phyloP scores from a whole-genome alignment of 352 stramenopile genomes.

The Phytophthora megakarya region DNA sequence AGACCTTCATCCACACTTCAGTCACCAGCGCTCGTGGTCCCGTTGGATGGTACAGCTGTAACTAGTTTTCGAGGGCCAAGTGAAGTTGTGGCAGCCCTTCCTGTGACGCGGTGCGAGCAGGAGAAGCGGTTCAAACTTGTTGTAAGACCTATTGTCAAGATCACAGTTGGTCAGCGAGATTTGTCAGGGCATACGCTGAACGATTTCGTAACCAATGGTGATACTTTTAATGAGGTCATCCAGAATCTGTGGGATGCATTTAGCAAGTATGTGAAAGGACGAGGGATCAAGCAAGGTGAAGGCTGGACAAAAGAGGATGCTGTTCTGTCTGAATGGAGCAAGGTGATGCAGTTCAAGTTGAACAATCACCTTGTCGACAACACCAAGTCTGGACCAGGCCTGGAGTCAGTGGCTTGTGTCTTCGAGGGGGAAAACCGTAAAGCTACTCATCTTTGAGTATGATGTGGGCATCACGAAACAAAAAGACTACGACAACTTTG shows the following conservation, averaged over 20 bases:
- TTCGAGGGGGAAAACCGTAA: constrained; percentile 3
- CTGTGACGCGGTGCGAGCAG: too few relatives aligned
- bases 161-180: constrained; percentile 15
- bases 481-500: constrained; percentile 9
- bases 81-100: too few relatives aligned
- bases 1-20: too few relatives aligned
- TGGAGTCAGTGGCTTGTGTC: constrained; percentile 18
- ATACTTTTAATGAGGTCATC: constrained; percentile 11
- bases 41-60: too few relatives aligned
- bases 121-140: constrained; percentile 16
- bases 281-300: constrained; percentile 7
- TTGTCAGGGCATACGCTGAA: constrained; percentile 10
- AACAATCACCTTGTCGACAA: constrained; percentile 17
- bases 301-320: constrained; percentile 2
- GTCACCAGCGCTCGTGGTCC: too few relatives aligned
- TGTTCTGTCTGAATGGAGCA: background rate
- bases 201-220: constrained; percentile 3
- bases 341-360: constrained; percentile 29
- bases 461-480: constrained; percentile 1
- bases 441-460: constrained; percentile 20
- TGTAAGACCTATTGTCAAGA: constrained; percentile 27
- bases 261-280: background rate
- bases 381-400: background rate
- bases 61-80: too few relatives aligned
- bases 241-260: constrained; percentile 7